phyloP scores from a whole-genome alignment of 2,329 filamentous ascomycete species.

The Colletotrichum tanaceti region DNA sequence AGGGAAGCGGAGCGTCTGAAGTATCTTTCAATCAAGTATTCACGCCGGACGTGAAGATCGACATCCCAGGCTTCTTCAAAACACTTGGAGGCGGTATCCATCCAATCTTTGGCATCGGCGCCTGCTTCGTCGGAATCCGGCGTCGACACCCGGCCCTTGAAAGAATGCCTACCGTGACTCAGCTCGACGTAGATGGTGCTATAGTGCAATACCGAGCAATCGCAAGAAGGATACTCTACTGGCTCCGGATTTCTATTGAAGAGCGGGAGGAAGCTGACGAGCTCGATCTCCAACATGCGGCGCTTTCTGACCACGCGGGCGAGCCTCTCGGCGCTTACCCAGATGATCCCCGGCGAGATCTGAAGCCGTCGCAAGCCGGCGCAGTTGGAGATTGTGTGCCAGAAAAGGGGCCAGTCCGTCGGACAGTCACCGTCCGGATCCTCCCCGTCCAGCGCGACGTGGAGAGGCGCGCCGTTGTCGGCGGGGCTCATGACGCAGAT shows the following conservation, averaged over 20 bases:
- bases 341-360: neutral
- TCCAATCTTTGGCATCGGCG: neutral
- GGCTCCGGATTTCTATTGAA: neutral
- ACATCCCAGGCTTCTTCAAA: neutral
- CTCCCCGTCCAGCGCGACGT: neutral
- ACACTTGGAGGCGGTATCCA: neutral
- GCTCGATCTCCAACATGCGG: neutral
- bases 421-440: neutral
- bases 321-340: neutral
- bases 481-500: conserved; percentile 1
- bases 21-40: neutral
- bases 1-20: no score
- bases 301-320: neutral
- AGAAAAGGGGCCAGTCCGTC: neutral
- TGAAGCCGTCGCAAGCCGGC: neutral
- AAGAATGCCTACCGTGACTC: neutral
- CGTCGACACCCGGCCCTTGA: accelerated
- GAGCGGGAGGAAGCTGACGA: neutral
- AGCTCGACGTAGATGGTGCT: neutral
- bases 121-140: neutral
- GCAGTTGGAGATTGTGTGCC: neutral
- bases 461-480: neutral
- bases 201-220: neutral
- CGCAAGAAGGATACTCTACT: neutral
- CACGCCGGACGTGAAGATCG: neutral